Conservation (phyloP, 140 eudicot genomes). For the Cichorium intybus region DNA sequence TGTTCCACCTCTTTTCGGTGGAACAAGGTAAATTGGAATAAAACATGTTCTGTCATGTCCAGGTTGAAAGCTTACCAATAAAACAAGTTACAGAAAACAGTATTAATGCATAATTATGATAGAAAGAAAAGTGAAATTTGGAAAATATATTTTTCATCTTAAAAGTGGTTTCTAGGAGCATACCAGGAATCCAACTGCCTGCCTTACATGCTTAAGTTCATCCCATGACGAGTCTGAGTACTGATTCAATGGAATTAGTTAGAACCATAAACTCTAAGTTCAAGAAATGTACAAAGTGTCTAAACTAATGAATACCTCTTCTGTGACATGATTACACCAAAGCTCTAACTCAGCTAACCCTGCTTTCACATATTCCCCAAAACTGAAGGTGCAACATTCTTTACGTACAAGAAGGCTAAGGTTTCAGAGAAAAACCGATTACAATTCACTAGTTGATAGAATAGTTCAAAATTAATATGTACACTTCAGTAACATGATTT, state of each 20-base stretch:
- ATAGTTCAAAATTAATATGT: background rate
- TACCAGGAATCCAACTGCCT: constrained; percentile 94
- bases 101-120: background rate
- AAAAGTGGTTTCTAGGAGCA: constrained; percentile 20
- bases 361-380: constrained; percentile 78
- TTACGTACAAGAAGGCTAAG: constrained; percentile 70
- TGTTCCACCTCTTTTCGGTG: too few species aligned
- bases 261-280: background rate
- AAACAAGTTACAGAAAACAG: background rate
- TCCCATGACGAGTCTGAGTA: constrained; percentile 80
- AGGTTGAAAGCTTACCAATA: background rate
- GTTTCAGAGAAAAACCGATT: constrained; percentile 8
- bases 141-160: background rate
- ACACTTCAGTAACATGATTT: background rate
- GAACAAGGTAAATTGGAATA: too few species aligned
- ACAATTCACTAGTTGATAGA: background rate
- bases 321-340: constrained; percentile 79
- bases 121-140: background rate
- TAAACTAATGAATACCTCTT: constrained; percentile 51
- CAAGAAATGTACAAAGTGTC: constrained; percentile 1
- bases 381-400: constrained; percentile 75
- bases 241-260: constrained; percentile 41
- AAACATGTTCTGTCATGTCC: too few species aligned
- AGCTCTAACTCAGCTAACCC: constrained; percentile 81
- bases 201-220: constrained; percentile 72